phyloP scores from a whole-genome alignment of 768 basidiomycete genomes.

The Coprinellus micaceus region DNA sequence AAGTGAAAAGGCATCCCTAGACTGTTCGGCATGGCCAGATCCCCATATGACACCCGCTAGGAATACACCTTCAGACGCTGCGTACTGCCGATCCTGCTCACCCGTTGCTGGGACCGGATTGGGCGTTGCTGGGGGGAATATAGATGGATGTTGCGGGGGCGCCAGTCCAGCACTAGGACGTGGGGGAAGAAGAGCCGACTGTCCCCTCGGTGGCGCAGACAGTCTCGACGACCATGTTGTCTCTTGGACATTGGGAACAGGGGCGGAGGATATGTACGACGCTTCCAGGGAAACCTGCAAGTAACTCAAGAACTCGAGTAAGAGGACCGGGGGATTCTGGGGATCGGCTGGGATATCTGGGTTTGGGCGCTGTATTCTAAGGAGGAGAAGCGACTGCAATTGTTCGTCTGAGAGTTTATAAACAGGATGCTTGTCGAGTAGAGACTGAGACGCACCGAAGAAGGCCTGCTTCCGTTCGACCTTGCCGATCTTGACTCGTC shows the following conservation, averaged over 20 bases:
- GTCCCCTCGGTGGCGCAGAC: conserved; percentile 54
- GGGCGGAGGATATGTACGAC: conserved; percentile 64
- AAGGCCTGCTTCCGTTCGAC: conserved; percentile 65
- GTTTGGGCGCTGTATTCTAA: conserved; percentile 60
- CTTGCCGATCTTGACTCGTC: conserved; percentile 35
- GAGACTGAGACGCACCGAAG: conserved; percentile 53
- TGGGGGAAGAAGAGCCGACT: no score
- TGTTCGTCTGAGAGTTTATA: conserved; percentile 49
- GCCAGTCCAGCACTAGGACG: conserved; percentile 28
- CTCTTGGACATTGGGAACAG: conserved; percentile 29
- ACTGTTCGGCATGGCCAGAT: conserved; percentile 43
- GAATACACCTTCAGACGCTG: conserved; percentile 70
- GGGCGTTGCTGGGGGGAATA: conserved; percentile 80
- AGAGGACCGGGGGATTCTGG: conserved; percentile 36
- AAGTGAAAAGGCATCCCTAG: conserved; percentile 57
- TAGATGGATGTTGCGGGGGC: conserved; percentile 52
- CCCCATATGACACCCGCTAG: conserved; percentile 77
- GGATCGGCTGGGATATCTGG: conserved; percentile 33
- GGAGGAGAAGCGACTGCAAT: conserved; percentile 43
- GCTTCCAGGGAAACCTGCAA: conserved; percentile 79
- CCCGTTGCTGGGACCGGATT: conserved; percentile 76
- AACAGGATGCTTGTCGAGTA: conserved; percentile 16
- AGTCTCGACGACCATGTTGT: conserved; percentile 36
- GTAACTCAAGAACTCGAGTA: conserved; percentile 63
- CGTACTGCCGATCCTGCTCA: conserved; percentile 73